Base-by-base conservation (phyloP, 495 filamentous ascomycete genomes). In the Margaritispora aquatica region DNA sequence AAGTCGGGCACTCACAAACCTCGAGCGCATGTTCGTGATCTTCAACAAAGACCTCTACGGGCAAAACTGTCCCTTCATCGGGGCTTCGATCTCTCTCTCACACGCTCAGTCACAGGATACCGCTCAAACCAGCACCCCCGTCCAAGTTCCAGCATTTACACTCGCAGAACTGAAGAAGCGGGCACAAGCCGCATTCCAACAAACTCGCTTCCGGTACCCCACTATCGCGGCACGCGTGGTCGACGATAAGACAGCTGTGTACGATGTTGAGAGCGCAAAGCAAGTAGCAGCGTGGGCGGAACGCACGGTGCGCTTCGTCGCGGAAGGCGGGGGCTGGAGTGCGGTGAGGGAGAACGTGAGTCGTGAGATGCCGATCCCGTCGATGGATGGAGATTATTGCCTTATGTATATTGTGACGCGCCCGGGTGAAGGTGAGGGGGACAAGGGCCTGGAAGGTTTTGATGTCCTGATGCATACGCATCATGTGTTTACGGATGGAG, bases 21-120 rank as follows among this genome's bases (percentile, higher is more conserved):
- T 58, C n/a, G 55, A 58, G 55, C 55, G 55, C 55, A 51, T 58
- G 26, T 58, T 58, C 21, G 23, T 21, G 2, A 51, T 50, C 2
- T 49, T 50, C 26, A 58, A 58, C 26, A 36, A 34, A 38, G 55
- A 58, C 26, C 46, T 51, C 1, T 36, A 58, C n/a, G 55, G 55
- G 23, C 55, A 58, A 24, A 58, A 58, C 22, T 50, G 55, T 26
- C 44, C 55, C 1, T 58, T 50, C 26, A 50, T 58, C n/a, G 46
- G 55, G 1, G 55, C 55, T 2, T 20, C 44, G 9, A 21, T 58
- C 24, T 29, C 22, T n/a, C n/a, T 2, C 23, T 58, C 26, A 15
- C 50, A 22, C 22, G 46, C 41, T 34, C 2, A 19, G 52, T 41
- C 31, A 22, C 5, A 23, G 21, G 11, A 20, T 7, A 11, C 19